A percentile compares a stretch with the other conserved stretches of the same genome.
These are phyloP conservation scores for Scedosporium dehoogii DNA, from an alignment of 2,329 filamentous ascomycete genomes.

Conservation along the genomic window DNA sequence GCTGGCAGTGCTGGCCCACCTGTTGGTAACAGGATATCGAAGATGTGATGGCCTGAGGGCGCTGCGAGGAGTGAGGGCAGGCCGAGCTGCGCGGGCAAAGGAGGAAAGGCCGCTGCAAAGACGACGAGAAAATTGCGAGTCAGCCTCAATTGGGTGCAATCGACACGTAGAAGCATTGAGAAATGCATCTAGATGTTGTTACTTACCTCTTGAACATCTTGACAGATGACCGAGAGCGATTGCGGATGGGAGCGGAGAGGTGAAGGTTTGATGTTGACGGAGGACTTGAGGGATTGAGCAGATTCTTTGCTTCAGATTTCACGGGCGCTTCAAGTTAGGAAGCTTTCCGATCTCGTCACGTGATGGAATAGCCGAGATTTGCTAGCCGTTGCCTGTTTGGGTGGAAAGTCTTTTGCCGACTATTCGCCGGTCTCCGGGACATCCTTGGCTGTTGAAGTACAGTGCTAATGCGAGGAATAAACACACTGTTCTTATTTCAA, in stretches of 20 bases:
- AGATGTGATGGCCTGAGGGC: conserved; percentile 46
- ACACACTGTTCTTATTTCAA: not conserved
- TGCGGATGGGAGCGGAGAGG: conserved; percentile 48
- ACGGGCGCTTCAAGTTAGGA: conserved; percentile 11
- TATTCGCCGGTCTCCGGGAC: conserved; percentile 12
- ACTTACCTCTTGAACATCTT: conserved; percentile 80
- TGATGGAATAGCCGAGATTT: conserved; percentile 12
- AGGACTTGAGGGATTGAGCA: conserved; percentile 39
- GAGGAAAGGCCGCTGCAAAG: conserved; percentile 54
- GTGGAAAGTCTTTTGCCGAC: conserved; percentile 9
- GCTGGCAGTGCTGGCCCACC: conserved; percentile 48
- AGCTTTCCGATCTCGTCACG: conserved; percentile 12
- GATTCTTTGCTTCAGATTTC: conserved; percentile 29
- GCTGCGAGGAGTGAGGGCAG: conserved; percentile 47
- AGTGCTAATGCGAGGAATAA: not conserved
- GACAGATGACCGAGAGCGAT: conserved; percentile 58
- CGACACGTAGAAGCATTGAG: conserved; percentile 20
- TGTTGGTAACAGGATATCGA: conserved; percentile 44
- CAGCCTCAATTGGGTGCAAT: conserved; percentile 40
- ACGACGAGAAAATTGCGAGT: conserved; percentile 18
- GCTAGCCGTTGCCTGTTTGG: conserved; percentile 12
- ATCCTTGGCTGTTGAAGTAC: not conserved
- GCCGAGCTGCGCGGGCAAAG: conserved; percentile 52
- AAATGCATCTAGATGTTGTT: conserved; percentile 20
- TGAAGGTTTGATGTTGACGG: conserved; percentile 38